Evolutionary conservation across 108 stramenopile genomes (phyloP), one percentile per base, ranked within the genome.

Genomic region (Nitzschia palea): DNA sequence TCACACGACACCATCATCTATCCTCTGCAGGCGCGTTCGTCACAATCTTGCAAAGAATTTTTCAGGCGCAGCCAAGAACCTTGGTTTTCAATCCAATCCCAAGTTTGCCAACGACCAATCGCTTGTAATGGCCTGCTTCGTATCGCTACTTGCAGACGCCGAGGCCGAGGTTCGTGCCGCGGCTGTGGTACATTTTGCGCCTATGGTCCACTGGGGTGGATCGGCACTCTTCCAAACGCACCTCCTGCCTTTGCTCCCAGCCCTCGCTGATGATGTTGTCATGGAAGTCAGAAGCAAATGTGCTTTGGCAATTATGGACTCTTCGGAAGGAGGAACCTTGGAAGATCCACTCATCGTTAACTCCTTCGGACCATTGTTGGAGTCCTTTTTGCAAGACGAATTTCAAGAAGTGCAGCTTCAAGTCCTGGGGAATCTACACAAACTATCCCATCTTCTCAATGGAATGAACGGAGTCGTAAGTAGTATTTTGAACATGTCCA

Each of bases 161-260:
- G 97, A 97, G 81, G 89, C 94, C 0, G 94, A 98, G 81, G 98
- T 99, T 20, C 81, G 98, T 6, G 88, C 96, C 4, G 96, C 94
- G 3, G 96, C 97, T 6, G 96, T 96, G 6, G 81, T 70, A 58
- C 85, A 89, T 62, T 86, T 96, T 53, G 86, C 93, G 17, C 77
- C 68, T 31, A 95, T 95, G 85, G 81, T 88, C 4, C 79, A 87
- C 48, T 79, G 88, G 77, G 93, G 89, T 26, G 93, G 93, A 26
- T 70, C 74, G 25, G 85, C 81, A 25, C 79, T 87, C 15, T 94
- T 94, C 62, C 69, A 73, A 65, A 59, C 74, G 0, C 88, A 89
- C 62, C 76, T 94, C 30, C 70, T 78, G 45, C 88, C 86, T 26
- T 53, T 89, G 28, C 75, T 94, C 4, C 86, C 89, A 4, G 67